phyloP scores from a whole-genome alignment of 306 rosid species.

The Cucurbita argyrosperma region DNA sequence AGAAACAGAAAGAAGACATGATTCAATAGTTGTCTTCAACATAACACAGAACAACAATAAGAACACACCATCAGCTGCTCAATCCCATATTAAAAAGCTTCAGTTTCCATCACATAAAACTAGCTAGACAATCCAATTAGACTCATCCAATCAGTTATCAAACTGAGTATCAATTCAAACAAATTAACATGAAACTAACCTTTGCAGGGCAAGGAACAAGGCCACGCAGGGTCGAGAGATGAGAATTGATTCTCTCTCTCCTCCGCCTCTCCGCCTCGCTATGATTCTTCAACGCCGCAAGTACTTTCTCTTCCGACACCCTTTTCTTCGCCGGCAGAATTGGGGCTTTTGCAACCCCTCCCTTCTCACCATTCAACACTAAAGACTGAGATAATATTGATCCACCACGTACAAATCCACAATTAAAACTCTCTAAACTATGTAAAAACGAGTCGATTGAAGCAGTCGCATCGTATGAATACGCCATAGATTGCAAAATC shows the following conservation, averaged over 20 bases:
- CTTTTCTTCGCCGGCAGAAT: conserved; percentile 34
- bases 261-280: conserved; percentile 86
- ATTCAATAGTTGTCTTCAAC: neutral
- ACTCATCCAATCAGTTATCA: neutral
- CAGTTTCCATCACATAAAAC: neutral
- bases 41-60: neutral
- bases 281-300: conserved; percentile 67
- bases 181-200: conserved; percentile 18
- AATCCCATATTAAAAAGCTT: neutral
- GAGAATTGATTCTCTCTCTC: conserved; percentile 78
- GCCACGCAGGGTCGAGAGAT: conserved; percentile 60
- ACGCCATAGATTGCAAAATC: conserved; percentile 16
- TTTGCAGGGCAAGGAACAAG: conserved; percentile 46
- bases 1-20: neutral
- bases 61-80: neutral
- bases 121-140: neutral
- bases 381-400: conserved; percentile 22
- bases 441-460: conserved; percentile 22
- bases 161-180: neutral
- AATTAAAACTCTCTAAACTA: conserved; percentile 10
- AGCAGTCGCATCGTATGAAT: conserved; percentile 12
- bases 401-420: conserved; percentile 18
- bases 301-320: conserved; percentile 41
- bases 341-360: conserved; percentile 47
- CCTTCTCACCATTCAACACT: conserved; percentile 40